Evolutionary conservation across 768 basidiomycete species (phyloP).

Genomic region (Boletus edulis): DNA sequence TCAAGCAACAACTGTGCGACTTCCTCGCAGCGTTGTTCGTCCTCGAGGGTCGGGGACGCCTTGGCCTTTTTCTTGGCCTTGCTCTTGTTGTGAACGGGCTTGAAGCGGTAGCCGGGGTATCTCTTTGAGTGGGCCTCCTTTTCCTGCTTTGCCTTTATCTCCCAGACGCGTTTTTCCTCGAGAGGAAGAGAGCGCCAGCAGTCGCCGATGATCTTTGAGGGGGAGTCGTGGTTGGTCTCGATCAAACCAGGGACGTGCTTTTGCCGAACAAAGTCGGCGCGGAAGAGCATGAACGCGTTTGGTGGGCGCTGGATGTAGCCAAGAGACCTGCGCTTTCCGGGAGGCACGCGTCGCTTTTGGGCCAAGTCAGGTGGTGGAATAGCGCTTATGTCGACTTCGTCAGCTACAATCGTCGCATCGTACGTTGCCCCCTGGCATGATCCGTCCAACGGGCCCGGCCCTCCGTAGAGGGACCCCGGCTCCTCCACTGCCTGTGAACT

Average conservation of each 20-base stretch:
- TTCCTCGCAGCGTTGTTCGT: constrained; percentile 42
- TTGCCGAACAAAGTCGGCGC: constrained; percentile 37
- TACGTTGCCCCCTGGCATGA: too few relatives aligned
- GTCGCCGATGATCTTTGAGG: constrained; percentile 51
- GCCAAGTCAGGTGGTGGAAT: constrained; percentile 44
- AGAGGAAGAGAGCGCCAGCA: constrained; percentile 69
- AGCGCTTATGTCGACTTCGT: constrained; percentile 64
- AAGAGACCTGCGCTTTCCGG: constrained; percentile 63
- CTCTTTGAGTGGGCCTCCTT: constrained; percentile 68
- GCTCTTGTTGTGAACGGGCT: constrained; percentile 44
- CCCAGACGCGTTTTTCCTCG: constrained; percentile 72
- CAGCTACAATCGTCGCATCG: constrained; percentile 36
- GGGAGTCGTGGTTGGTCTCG: constrained; percentile 47
- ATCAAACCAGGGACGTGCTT: constrained; percentile 51
- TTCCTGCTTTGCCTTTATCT: constrained; percentile 66
- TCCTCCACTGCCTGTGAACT: too few relatives aligned
- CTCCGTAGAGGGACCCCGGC: too few relatives aligned
- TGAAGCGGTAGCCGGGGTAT: constrained; percentile 64
- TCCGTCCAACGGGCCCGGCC: too few relatives aligned
- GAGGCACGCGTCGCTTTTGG: constrained; percentile 49
- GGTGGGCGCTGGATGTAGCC: constrained; percentile 30
- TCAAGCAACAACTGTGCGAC: constrained; percentile 63
- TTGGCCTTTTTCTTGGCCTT: constrained; percentile 42
- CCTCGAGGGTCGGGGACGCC: constrained; percentile 14
- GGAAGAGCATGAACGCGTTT: constrained; percentile 38